These are phyloP conservation scores for Aphanocladium album DNA, from an alignment of 2,329 filamentous ascomycete genomes.

Conservation along the genomic window DNA sequence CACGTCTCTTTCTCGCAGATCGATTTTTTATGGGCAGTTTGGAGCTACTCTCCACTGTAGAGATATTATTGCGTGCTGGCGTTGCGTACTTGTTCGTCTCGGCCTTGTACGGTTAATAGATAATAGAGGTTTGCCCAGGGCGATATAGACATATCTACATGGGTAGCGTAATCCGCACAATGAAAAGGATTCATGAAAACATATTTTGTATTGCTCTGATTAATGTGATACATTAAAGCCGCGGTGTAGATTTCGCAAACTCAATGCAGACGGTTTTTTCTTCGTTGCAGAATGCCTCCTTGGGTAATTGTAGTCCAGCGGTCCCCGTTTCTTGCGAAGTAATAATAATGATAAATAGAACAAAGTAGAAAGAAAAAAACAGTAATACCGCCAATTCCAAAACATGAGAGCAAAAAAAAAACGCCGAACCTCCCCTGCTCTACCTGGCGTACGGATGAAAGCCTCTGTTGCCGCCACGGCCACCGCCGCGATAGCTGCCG, in stretches of 20 bases:
- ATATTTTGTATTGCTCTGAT: neutral
- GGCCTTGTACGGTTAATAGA: neutral
- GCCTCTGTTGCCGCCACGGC: slow-evolving; percentile 67
- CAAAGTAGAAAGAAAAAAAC: neutral
- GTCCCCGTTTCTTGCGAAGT: neutral
- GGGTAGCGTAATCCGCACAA: no score
- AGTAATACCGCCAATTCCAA: neutral
- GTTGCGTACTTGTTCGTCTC: neutral
- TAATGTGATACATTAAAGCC: neutral
- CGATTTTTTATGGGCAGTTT: slow-evolving; percentile 33
- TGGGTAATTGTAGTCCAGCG: neutral
- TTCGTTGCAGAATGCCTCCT: neutral
- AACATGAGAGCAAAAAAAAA: neutral
- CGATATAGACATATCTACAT: no score
- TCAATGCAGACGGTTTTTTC: neutral
- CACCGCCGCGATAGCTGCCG: slow-evolving; percentile 81
- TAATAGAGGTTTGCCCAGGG: neutral
- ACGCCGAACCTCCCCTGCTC: neutral
- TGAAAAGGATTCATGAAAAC: neutral
- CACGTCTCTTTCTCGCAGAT: slow-evolving; percentile 42
- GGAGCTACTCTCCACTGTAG: slow-evolving; percentile 22
- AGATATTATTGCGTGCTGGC: neutral
- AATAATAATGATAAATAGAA: neutral
- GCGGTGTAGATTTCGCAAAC: neutral
- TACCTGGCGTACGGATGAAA: slow-evolving; percentile 69